Evolutionary conservation across 805 yeast genomes (phyloP), one percentile per base, ranked within the genome.

Genomic region (Ogataea parapolymorpha): DNA sequence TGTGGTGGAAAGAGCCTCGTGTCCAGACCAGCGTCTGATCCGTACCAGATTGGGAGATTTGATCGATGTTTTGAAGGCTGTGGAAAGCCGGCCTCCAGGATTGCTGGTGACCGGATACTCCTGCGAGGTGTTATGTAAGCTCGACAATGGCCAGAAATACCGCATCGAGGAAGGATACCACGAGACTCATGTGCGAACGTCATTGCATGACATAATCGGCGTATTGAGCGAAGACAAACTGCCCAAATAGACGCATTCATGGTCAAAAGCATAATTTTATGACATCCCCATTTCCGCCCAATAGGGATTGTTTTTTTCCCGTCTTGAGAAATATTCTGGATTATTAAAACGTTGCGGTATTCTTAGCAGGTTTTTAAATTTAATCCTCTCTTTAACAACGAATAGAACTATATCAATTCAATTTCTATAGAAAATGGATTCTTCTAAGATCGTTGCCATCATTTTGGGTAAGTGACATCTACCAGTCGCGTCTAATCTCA

Each of bases 81-180:
- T 79, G 32, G 97, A 96, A 0, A 81, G 93, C 10, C 71, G 96
- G 48, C 98, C 98, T 0, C 98, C 98, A 0, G 98, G 98, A 0
- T 67, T 91, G 39, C 68, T 91, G 30, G 82, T 91, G 2, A 75
- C 87, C 1, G 98, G 98, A 0, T 70, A 74, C 47, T 82, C 91
- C 0, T 90, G 96, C 51, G 59, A 55, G 12, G 62, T 59, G 12
- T 46, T 58, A 27, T 37, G 41, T 16, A 48, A 54, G 26, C 34
- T 60, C 13, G 34, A 34, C 16, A 46, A 39, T 6, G 52, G 42
- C 24, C 49, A 56, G 30, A 49, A 50, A 31, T 61, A 45, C 36
- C 41, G 46, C 17, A 42, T 57, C 11, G 54, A 52, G 26, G 65
- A 61, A 37, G 59, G 59, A 0, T 55, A 51, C 35, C 17, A 26